Base-by-base conservation (phyloP, 108 stramenopile genomes). In the Nitzschia sp. region DNA sequence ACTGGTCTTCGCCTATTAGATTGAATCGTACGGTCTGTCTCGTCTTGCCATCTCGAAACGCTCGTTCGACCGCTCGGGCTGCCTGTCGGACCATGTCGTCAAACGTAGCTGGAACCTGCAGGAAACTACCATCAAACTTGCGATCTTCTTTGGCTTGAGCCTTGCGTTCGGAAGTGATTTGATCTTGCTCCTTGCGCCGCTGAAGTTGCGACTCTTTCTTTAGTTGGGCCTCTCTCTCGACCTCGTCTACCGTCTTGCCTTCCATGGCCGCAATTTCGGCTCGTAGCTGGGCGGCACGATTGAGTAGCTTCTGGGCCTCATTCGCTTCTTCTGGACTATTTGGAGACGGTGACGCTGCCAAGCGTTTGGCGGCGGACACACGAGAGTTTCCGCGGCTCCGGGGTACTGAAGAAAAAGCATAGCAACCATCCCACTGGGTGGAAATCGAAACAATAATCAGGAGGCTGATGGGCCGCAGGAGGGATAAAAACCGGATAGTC, bases 21-120 rank as follows among this genome's bases (percentile, higher is more conserved):
- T 87, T 85, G 75, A 94, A 85, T 58, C 90, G 83, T 1, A 94
- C 82, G 4, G 84, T 89, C 59, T 94, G 92, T 36, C 89, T 54
- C 0, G 78, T 84, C 24, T 82, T 75, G 0, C 90, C 90, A 62
- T 94, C 89, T 19, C 68, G 68, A 58, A 76, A 91, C 5, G 92
- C 92, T 8, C 86, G 77, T 64, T 94, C 90, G 1, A 91, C 74
- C 24, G 92, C 85, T 9, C 76, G 71, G 19, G 87, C 79, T 9
- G 88, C 92, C 58, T 89, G 92, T 33, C 71, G 74, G 9, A 87
- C 74, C 74, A 84, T 82, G 47, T 80, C 81, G 26, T 86, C 80
- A n/a, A 72, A 36, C 1, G 79, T 73, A 31, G 71, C 38, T 0
- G 92, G 84, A 24, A 90, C 80, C 24, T 77, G 74, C 35, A 88